A percentile compares a stretch with the other conserved stretches of the same genome.
Conservation (phyloP, 768 basidiomycete genomes). For the Boletus patriciae region DNA sequence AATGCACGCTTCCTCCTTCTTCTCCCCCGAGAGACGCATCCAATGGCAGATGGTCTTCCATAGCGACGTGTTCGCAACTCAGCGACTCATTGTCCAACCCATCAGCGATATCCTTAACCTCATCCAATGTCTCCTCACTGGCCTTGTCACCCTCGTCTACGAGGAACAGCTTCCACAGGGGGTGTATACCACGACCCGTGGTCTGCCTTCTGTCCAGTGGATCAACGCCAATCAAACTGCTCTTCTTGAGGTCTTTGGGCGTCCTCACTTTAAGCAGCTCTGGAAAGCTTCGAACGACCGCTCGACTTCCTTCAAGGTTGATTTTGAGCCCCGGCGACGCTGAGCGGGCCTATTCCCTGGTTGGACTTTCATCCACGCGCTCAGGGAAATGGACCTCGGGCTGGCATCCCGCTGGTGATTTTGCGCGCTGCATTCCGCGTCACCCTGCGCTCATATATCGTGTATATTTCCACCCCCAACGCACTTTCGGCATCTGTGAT, state of each 20-base stretch:
- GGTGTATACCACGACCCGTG: constrained; percentile 71
- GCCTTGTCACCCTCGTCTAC: constrained; percentile 67
- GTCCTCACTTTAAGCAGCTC: constrained; percentile 66
- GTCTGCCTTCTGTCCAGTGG: constrained; percentile 77
- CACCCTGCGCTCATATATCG: constrained; percentile 9
- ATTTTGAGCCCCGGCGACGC: constrained; percentile 49
- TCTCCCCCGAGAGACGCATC: constrained; percentile 78
- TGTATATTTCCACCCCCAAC: constrained; percentile 18
- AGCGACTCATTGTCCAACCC: constrained; percentile 65
- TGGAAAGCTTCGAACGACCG: constrained; percentile 73
- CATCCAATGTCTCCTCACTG: constrained; percentile 71
- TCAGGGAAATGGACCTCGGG: constrained; percentile 10
- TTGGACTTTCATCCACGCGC: constrained; percentile 7
- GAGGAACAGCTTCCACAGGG: constrained; percentile 75
- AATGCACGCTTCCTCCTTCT: constrained; percentile 79
- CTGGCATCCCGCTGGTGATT: constrained; percentile 17
- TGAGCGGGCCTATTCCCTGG: constrained; percentile 25
- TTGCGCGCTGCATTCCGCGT: constrained; percentile 6
- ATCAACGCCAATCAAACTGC: constrained; percentile 64
- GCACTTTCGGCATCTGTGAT: constrained; percentile 29
- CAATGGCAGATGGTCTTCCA: constrained; percentile 93
- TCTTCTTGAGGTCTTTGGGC: constrained; percentile 74
- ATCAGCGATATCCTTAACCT: constrained; percentile 69
- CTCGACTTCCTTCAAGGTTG: constrained; percentile 70
- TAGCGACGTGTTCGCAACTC: constrained; percentile 70